Conservation (phyloP, 805 yeast genomes). For the Saturnispora ahearnii region DNA sequence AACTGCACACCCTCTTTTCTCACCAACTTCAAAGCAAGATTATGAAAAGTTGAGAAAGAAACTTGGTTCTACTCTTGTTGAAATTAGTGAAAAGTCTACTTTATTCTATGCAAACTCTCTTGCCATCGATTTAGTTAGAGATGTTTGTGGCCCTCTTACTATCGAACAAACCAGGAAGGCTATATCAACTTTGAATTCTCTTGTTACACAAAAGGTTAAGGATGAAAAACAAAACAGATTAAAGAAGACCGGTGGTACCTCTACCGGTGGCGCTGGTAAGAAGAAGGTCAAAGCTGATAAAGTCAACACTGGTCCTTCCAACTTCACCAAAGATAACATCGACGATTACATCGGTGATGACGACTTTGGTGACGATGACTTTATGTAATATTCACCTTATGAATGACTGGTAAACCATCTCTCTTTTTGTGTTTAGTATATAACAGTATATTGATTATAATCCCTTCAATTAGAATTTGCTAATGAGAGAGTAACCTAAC, state of each 20-base stretch:
- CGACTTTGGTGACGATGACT: constrained; percentile 73
- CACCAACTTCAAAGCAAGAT: constrained; percentile 72
- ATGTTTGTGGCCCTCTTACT: constrained; percentile 69
- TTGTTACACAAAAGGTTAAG: constrained; percentile 76
- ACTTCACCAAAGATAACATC: constrained; percentile 55
- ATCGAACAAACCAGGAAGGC: constrained; percentile 81
- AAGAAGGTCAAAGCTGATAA: constrained; percentile 75
- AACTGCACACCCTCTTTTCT: constrained; percentile 71
- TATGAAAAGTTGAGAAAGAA: constrained; percentile 71
- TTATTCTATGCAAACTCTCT: constrained; percentile 65
- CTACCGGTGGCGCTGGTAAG: constrained; percentile 91
- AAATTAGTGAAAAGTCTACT: constrained; percentile 50
- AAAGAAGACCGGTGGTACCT: constrained; percentile 74
- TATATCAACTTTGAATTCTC: constrained; percentile 71
- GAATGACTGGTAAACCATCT: neutral
- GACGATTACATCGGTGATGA: constrained; percentile 48
- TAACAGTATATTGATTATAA: neutral
- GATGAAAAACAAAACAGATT: constrained; percentile 84
- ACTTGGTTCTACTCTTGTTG: constrained; percentile 49
- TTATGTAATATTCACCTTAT: constrained; percentile 44
- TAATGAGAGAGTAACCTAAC: too few relatives aligned
- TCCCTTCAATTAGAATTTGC: neutral
- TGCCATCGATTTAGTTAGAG: constrained; percentile 81
- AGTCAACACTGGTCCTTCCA: constrained; percentile 47
- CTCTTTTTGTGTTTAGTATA: neutral